phyloP scores from a whole-genome alignment of 805 yeast genomes.

The Soucietia sequanensis region DNA sequence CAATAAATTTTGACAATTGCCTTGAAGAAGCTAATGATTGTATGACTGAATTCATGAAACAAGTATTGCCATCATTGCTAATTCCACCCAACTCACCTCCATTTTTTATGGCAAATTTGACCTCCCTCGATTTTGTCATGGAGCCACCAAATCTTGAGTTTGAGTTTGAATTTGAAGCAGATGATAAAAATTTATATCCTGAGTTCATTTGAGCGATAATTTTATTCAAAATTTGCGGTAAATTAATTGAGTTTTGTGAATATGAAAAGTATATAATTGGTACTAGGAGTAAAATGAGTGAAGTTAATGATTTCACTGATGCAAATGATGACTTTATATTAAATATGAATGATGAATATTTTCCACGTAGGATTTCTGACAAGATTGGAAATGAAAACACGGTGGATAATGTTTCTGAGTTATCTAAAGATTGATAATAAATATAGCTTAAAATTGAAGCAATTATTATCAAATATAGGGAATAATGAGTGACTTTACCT shows the following conservation, averaged over 20 bases:
- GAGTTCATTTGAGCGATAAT: constrained; percentile 12
- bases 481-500: too few relatives aligned
- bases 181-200: constrained; percentile 9
- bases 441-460: too few relatives aligned
- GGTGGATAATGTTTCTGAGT: neutral
- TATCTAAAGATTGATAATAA: too few relatives aligned
- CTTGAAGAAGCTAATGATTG: constrained; percentile 79
- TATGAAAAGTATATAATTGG: constrained; percentile 1
- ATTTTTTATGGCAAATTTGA: constrained; percentile 44
- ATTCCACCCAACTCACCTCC: constrained; percentile 86
- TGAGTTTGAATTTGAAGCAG: neutral
- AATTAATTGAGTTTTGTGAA: constrained; percentile 3
- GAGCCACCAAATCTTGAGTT: constrained; percentile 9
- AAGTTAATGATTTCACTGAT: neutral
- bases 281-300: neutral
- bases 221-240: constrained; percentile 10
- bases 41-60: constrained; percentile 89
- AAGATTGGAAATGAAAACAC: neutral
- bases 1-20: constrained; percentile 55
- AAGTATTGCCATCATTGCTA: constrained; percentile 87
- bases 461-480: too few relatives aligned
- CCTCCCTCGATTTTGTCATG: constrained; percentile 20
- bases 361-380: constrained; percentile 3
- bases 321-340: too few relatives aligned
- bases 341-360: neutral